Conservation (phyloP, 805 yeast species). For the Hanseniaspora vineae region DNA sequence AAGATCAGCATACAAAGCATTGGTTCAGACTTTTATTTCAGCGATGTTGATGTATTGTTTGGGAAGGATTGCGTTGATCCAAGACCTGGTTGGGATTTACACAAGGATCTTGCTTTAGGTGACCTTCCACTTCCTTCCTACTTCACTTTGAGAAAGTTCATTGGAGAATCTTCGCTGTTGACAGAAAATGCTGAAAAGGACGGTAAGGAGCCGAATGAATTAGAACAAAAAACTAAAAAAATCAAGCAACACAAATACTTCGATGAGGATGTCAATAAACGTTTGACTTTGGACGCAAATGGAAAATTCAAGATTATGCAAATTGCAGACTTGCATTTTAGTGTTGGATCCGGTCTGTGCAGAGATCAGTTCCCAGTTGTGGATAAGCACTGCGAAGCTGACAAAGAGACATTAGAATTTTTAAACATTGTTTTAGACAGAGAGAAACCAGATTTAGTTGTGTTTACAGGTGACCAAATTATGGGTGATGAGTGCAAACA, state of each 20-base stretch:
- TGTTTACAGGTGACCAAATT: slow-evolving; percentile 84
- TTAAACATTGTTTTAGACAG: slow-evolving; percentile 48
- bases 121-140: too few species aligned
- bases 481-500: slow-evolving; percentile 62
- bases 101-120: slow-evolving; percentile 10
- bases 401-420: slow-evolving; percentile 52
- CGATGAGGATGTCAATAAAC: slow-evolving; percentile 10
- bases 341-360: slow-evolving; percentile 75
- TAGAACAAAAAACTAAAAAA: background rate
- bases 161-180: background rate
- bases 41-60: slow-evolving; percentile 56
- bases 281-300: slow-evolving; percentile 26
- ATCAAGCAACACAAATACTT: slow-evolving; percentile 1
- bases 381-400: slow-evolving; percentile 55
- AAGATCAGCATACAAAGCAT: background rate
- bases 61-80: slow-evolving; percentile 70
- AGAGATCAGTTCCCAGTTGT: slow-evolving; percentile 55
- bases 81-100: slow-evolving; percentile 51
- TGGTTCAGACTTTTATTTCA: slow-evolving; percentile 14
- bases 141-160: too few species aligned
- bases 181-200: background rate
- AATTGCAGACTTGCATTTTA: slow-evolving; percentile 81
- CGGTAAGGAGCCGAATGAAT: background rate
- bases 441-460: slow-evolving; percentile 77
- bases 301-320: slow-evolving; percentile 69